Evolutionary conservation across 805 yeast genomes (phyloP).

Genomic region (Lipomyces sp.): DNA sequence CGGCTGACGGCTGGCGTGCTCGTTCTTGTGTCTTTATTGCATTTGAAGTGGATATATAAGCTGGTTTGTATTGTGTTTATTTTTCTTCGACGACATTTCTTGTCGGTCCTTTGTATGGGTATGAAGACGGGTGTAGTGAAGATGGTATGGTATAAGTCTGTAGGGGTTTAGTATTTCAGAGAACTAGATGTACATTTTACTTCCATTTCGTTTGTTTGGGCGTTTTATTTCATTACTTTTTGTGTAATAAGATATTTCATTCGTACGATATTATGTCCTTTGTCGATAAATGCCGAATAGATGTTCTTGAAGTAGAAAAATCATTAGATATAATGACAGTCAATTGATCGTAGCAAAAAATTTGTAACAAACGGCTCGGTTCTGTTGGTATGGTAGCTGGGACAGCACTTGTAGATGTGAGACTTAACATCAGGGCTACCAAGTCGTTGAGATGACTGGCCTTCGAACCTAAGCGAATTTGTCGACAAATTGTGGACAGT

Average conservation of each 20-base stretch:
- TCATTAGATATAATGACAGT: neutral
- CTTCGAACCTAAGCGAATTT: too few relatives aligned
- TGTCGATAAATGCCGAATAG: neutral
- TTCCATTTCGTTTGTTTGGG: conserved; percentile 4
- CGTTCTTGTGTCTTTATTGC: neutral
- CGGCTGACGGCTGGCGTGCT: neutral
- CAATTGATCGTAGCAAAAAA: too few relatives aligned
- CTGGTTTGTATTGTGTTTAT: neutral
- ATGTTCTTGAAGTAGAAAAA: neutral
- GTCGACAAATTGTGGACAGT: too few relatives aligned
- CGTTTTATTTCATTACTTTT: conserved; percentile 9
- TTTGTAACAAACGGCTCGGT: too few relatives aligned
- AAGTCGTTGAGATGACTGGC: too few relatives aligned
- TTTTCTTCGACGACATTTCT: neutral
- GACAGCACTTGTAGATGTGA: too few relatives aligned
- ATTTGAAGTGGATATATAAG: neutral
- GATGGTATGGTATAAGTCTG: neutral
- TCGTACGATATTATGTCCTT: neutral
- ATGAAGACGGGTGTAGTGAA: neutral
- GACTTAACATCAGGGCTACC: too few relatives aligned
- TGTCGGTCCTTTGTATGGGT: neutral
- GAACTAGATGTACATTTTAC: neutral
- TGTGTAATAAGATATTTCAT: neutral
- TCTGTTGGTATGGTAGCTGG: too few relatives aligned
- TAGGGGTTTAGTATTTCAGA: neutral